Evolutionary conservation across 2,329 filamentous ascomycete species (phyloP).

Genomic region (Mycogone perniciosa): DNA sequence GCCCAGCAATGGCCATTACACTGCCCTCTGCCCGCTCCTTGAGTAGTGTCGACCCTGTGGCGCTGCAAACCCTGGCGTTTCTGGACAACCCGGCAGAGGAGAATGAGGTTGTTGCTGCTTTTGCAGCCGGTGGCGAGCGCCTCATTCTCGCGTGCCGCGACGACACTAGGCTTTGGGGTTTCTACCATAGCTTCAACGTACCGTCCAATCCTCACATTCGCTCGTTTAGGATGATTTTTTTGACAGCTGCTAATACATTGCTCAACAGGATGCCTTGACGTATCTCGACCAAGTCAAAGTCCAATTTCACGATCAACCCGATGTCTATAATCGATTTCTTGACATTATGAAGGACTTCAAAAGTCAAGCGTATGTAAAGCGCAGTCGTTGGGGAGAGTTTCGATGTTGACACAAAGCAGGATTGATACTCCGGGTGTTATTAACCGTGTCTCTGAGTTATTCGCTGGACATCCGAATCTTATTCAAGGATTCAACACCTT

Average conservation of each 20-base stretch:
- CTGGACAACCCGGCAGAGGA: constrained; percentile 3
- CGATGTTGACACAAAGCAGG: constrained; percentile 36
- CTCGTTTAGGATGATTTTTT: constrained; percentile 2
- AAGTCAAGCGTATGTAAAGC: constrained; percentile 71
- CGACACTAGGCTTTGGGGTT: constrained; percentile 17
- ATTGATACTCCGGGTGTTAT: constrained; percentile 98
- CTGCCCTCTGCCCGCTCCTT: constrained; percentile 5
- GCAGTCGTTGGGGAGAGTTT: constrained; percentile 45
- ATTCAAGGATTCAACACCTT: constrained; percentile 99
- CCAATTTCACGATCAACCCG: constrained; percentile 91
- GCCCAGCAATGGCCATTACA: constrained; percentile 7
- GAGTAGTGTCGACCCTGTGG: constrained; percentile 3
- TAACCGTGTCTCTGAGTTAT: constrained; percentile 89
- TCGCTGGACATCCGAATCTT: constrained; percentile 88
- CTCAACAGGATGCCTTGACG: constrained; percentile 64
- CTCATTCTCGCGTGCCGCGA: constrained; percentile 17
- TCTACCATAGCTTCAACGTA: constrained; percentile 22
- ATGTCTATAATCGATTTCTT: constrained; percentile 93
- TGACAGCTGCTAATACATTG: constrained; percentile 10
- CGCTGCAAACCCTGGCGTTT: constrained; percentile 6
- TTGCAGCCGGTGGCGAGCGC: constrained; percentile 18
- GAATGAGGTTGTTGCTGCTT: constrained; percentile 19
- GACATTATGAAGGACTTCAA: constrained; percentile 99
- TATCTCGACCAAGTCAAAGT: constrained; percentile 99
- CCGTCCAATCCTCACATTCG: constrained; percentile 8